These are phyloP conservation scores for Lichtheimia corymbifera DNA, from an alignment of 371 early-diverging fungal genomes.

Conservation along the genomic window DNA sequence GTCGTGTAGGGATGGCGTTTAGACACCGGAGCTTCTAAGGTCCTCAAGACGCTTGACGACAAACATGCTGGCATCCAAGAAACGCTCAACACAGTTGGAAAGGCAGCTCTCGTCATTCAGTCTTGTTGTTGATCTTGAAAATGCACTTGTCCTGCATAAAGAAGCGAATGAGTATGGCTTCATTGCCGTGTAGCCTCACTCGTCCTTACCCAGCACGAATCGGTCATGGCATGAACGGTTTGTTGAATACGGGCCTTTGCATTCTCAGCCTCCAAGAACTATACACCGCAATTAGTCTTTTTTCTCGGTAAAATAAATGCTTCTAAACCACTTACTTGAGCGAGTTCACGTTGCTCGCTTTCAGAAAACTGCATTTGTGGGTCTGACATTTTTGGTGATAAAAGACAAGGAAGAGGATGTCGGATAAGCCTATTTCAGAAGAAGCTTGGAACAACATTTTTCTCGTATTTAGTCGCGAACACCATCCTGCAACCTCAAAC, in stretches of 20 bases:
- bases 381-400: background rate
- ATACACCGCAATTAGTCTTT: background rate
- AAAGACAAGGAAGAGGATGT: background rate
- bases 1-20: slow-evolving; percentile 3
- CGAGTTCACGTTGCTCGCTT: slow-evolving; percentile 61
- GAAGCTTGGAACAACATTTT: too few relatives aligned
- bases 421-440: too few relatives aligned
- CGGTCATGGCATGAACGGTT: slow-evolving; percentile 71
- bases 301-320: background rate
- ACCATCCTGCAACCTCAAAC: too few relatives aligned
- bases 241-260: slow-evolving; percentile 76
- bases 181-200: background rate
- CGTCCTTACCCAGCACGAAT: slow-evolving; percentile 63
- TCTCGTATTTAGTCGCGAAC: too few relatives aligned
- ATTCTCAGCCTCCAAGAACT: slow-evolving; percentile 70
- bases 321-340: slow-evolving; percentile 26
- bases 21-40: slow-evolving; percentile 29
- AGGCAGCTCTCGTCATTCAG: slow-evolving; percentile 73
- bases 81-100: slow-evolving; percentile 82
- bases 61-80: slow-evolving; percentile 73
- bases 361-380: slow-evolving; percentile 51
- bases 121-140: slow-evolving; percentile 66
- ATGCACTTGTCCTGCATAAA: slow-evolving; percentile 67
- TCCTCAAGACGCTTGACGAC: slow-evolving; percentile 70
- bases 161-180: too few relatives aligned